Conservation (phyloP, 2,329 filamentous ascomycete genomes). For the Fusarium sp. region DNA sequence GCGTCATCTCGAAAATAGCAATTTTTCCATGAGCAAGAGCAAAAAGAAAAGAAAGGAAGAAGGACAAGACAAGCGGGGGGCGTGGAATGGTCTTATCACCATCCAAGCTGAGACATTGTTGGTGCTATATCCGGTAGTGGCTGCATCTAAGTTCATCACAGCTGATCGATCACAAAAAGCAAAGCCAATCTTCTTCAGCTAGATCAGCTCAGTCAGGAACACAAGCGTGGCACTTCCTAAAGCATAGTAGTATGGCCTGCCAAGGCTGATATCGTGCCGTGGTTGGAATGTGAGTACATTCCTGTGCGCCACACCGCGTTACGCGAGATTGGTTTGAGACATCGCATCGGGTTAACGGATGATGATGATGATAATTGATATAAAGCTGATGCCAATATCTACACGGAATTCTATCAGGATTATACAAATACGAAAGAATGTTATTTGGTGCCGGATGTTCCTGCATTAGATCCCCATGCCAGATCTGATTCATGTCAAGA, state of each 20-base stretch:
- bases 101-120: not conserved
- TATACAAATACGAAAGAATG: too few relatives aligned
- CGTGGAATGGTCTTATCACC: not conserved
- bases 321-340: not conserved
- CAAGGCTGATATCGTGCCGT: too few relatives aligned
- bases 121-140: constrained; percentile 1
- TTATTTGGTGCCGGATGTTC: not conserved
- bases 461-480: not conserved
- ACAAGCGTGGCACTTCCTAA: not conserved
- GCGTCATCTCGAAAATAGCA: not conserved
- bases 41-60: not conserved
- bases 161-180: not conserved
- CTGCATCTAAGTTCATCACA: not conserved
- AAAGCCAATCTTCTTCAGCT: not conserved
- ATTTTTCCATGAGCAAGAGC: too few relatives aligned
- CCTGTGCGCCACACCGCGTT: not conserved
- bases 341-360: rapidly evolving
- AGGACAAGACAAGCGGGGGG: not conserved
- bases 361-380: too few relatives aligned
- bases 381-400: too few relatives aligned
- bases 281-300: not conserved
- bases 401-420: too few relatives aligned
- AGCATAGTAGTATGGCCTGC: not conserved
- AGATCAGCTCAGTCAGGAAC: not conserved
- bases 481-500: rapidly evolving